Evolutionary conservation across 768 basidiomycete species (phyloP).

Genomic region (Leccinum longicurvipes): DNA sequence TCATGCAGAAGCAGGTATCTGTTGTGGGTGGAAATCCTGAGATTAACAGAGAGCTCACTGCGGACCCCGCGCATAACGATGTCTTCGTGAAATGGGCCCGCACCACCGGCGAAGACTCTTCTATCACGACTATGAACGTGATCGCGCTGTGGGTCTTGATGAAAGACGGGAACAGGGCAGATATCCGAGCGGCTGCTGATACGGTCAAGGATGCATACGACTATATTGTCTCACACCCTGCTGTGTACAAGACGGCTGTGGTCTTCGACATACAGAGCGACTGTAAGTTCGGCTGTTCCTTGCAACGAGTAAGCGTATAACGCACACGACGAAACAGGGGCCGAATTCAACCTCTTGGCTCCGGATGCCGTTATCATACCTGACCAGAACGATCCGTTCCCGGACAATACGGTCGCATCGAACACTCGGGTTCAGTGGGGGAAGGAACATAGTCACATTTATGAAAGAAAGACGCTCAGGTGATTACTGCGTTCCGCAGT

Average conservation of each 20-base stretch:
- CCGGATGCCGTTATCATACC: conserved; percentile 1
- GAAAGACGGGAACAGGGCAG: not conserved
- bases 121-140: not conserved
- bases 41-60: not conserved
- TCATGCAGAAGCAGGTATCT: no score
- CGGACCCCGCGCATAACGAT: conserved; percentile 4
- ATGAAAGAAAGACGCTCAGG: conserved; percentile 2
- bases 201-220: conserved; percentile 7
- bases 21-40: conserved; percentile 1
- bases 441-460: conserved; percentile 2
- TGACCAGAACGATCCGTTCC: not conserved
- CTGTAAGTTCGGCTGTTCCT: not conserved
- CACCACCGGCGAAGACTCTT: not conserved
- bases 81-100: conserved; percentile 1
- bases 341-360: conserved; percentile 11
- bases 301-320: not conserved
- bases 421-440: conserved; percentile 14
- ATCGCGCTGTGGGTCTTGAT: conserved; percentile 6
- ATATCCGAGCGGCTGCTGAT: not conserved
- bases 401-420: not conserved
- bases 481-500: not conserved
- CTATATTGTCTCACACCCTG: not conserved
- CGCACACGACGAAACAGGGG: not conserved
- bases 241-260: not conserved
- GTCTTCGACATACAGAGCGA: conserved; percentile 8